These are phyloP conservation scores for Wickerhamomyces bisporus DNA, from an alignment of 805 yeast species.

Conservation along the genomic window DNA sequence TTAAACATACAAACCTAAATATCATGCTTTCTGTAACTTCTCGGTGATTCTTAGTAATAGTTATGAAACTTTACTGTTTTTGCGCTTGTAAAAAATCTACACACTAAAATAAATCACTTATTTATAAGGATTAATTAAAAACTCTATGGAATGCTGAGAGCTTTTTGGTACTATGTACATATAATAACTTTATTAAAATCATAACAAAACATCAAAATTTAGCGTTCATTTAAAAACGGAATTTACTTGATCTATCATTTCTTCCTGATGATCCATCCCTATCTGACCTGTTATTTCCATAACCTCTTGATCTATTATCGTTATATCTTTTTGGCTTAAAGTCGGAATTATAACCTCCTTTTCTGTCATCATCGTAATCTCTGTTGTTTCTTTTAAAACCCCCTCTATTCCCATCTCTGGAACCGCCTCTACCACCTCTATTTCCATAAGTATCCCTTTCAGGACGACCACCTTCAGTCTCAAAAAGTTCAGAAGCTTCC, in stretches of 20 bases:
- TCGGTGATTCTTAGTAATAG: too few species aligned
- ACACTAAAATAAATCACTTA: too few species aligned
- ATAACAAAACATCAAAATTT: too few species aligned
- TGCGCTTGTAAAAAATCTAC: too few species aligned
- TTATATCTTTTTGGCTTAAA: background rate
- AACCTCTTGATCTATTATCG: background rate
- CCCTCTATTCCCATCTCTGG: conserved; percentile 5
- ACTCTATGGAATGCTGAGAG: too few species aligned
- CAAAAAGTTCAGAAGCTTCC: conserved; percentile 17
- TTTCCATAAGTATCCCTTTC: conserved; percentile 4
- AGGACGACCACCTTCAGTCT: conserved; percentile 23
- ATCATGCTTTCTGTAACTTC: too few species aligned
- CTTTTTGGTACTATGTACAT: too few species aligned
- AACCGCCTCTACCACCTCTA: conserved; percentile 9
- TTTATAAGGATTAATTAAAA: too few species aligned
- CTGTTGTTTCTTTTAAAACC: conserved; percentile 1
- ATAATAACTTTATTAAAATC: too few species aligned
- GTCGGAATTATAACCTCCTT: background rate
- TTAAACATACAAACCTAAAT: too few species aligned
- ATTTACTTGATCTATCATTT: background rate
- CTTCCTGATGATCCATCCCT: background rate
- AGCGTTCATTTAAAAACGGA: too few species aligned
- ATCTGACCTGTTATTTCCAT: background rate
- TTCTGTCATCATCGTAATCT: background rate
- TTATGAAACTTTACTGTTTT: too few species aligned